These are phyloP conservation scores for Globisporangium okanoganense DNA, from an alignment of 352 stramenopile genomes.

Conservation along the genomic window DNA sequence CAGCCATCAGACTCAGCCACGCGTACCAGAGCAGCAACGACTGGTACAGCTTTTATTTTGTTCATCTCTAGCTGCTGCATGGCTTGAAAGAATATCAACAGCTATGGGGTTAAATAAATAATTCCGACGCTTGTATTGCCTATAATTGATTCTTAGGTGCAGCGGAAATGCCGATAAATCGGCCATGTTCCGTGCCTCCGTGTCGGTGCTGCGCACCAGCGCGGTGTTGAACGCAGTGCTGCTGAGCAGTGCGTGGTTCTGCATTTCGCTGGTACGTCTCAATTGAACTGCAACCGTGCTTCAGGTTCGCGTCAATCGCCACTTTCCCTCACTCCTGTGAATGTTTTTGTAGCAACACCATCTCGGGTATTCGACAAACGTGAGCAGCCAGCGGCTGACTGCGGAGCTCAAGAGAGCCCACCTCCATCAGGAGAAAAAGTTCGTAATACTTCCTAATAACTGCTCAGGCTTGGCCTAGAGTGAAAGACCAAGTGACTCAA, in stretches of 20 bases:
- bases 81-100: not conserved
- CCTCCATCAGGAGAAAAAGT: constrained; percentile 21
- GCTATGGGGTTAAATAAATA: not conserved
- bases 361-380: constrained; percentile 18
- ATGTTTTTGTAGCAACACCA: constrained; percentile 22
- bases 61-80: not conserved
- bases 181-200: constrained; percentile 15
- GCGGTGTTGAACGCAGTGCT: constrained; percentile 37
- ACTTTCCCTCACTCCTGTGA: not conserved
- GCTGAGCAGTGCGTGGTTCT: constrained; percentile 43
- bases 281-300: no score
- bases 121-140: not conserved
- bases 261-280: constrained; percentile 43
- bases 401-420: constrained; percentile 8
- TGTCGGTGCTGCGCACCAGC: constrained; percentile 27
- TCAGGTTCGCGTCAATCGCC: not conserved
- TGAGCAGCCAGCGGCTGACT: constrained; percentile 14
- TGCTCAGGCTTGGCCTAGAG: no score
- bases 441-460: not conserved
- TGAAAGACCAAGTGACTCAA: not conserved
- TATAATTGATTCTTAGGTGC: constrained; percentile 1
- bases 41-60: constrained; percentile 22
- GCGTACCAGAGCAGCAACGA: constrained; percentile 27
- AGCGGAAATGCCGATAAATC: constrained; percentile 4
- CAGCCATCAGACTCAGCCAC: constrained; percentile 36